phyloP scores from a whole-genome alignment of 2,329 filamentous ascomycete genomes.

The Cladosporium sp. region DNA sequence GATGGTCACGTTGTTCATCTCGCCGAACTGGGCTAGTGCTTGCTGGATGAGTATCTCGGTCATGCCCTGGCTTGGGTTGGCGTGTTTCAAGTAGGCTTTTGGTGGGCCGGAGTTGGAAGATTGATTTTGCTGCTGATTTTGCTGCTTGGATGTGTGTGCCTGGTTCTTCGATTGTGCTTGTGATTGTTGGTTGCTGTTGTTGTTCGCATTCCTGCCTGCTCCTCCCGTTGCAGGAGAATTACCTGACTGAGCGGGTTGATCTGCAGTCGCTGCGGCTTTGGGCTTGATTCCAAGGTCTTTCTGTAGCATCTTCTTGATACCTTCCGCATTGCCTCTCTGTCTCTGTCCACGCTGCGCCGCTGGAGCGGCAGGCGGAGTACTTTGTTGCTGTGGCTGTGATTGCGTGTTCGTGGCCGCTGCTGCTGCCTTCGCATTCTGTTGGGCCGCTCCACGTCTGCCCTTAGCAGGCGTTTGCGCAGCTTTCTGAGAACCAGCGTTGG shows the following conservation, averaged over 20 bases:
- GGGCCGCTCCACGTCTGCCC: slow-evolving; percentile 21
- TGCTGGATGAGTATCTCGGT: slow-evolving; percentile 75
- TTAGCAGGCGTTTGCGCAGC: slow-evolving; percentile 31
- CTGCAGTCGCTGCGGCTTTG: slow-evolving; percentile 18
- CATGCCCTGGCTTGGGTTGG: slow-evolving; percentile 83
- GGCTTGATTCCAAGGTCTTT: slow-evolving; percentile 57
- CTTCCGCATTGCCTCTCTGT: slow-evolving; percentile 28
- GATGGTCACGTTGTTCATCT: slow-evolving; percentile 77
- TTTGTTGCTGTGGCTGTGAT: slow-evolving; percentile 39
- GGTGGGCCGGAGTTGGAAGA: slow-evolving; percentile 65
- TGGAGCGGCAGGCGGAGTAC: slow-evolving; percentile 15
- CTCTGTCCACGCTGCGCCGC: slow-evolving; percentile 23
- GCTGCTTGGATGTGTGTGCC: slow-evolving; percentile 14
- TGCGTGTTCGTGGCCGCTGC: slow-evolving; percentile 37
- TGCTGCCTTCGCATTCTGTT: slow-evolving; percentile 22
- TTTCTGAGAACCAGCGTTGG: slow-evolving; percentile 20
- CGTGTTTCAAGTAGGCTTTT: slow-evolving; percentile 54
- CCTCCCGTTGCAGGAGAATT: not conserved
- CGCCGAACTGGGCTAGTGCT: slow-evolving; percentile 69
- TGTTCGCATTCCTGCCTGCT: not conserved
- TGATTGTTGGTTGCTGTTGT: slow-evolving; percentile 14
- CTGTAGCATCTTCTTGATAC: slow-evolving; percentile 53
- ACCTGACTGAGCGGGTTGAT: not conserved
- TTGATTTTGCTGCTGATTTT: slow-evolving; percentile 49
- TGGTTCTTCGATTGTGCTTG: slow-evolving; percentile 32